A percentile compares a stretch with the other conserved stretches of the same genome.
phyloP scores from a whole-genome alignment of 768 basidiomycete species.

The Termitomyces sp. region DNA sequence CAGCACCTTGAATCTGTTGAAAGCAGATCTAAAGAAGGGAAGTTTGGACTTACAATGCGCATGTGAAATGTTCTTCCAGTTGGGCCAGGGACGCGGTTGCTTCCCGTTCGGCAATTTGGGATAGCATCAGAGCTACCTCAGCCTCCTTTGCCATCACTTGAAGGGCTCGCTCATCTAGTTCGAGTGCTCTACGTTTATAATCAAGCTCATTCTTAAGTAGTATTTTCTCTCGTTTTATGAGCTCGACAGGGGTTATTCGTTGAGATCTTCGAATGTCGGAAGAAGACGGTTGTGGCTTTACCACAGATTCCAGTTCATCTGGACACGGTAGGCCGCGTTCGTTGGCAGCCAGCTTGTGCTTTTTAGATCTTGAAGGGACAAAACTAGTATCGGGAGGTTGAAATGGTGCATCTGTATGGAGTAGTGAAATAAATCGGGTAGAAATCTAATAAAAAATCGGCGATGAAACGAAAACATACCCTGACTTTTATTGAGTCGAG shows the following conservation, averaged over 20 bases:
- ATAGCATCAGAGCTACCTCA: constrained; percentile 34
- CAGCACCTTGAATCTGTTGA: constrained; percentile 42
- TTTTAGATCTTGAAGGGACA: constrained; percentile 6
- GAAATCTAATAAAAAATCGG: not conserved
- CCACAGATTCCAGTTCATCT: constrained; percentile 4
- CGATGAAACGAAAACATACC: not conserved
- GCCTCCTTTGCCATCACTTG: constrained; percentile 35
- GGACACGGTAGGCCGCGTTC: not conserved
- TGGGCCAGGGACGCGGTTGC: constrained; percentile 38
- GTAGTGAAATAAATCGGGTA: not conserved
- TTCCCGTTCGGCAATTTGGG: constrained; percentile 37
- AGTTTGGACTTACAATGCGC: constrained; percentile 44
- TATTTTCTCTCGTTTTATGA: constrained; percentile 30
- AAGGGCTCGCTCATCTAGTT: constrained; percentile 35
- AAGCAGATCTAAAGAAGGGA: not conserved
- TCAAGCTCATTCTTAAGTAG: constrained; percentile 35
- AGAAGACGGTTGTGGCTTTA: constrained; percentile 14
- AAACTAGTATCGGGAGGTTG: constrained; percentile 1
- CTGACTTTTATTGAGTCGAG: constrained; percentile 22
- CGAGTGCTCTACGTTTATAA: constrained; percentile 27
- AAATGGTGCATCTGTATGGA: constrained; percentile 2
- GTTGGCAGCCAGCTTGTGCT: constrained; percentile 5
- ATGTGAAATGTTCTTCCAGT: constrained; percentile 61
- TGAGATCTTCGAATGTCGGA: constrained; percentile 29
- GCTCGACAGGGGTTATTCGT: constrained; percentile 34